A percentile compares a stretch with the other conserved stretches of the same genome.
Evolutionary conservation across 2,329 filamentous ascomycete species (phyloP).

Genomic region (Boeremia lycopersici): DNA sequence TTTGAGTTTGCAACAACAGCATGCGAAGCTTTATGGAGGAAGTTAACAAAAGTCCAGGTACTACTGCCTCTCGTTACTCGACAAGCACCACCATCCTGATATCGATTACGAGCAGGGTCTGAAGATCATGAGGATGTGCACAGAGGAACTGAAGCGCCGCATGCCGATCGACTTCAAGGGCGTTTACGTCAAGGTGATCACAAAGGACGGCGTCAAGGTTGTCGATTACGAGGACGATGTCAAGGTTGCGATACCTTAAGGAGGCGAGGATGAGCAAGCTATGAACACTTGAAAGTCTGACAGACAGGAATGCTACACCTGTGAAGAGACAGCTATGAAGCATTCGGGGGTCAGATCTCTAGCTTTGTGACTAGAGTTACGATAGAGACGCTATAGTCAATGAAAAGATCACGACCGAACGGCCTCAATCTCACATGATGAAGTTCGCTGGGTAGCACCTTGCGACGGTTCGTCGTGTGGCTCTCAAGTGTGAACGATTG

Average conservation of each 20-base stretch:
- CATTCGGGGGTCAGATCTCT: background rate
- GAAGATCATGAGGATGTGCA: constrained; percentile 92
- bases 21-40: background rate
- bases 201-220: constrained; percentile 88
- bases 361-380: constrained; percentile 10
- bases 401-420: constrained; percentile 11
- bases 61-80: constrained; percentile 96
- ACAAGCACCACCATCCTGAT: constrained; percentile 98
- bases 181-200: constrained; percentile 89
- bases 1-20: background rate
- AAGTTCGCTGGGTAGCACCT: too few species aligned
- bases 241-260: constrained; percentile 66
- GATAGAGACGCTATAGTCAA: constrained; percentile 17
- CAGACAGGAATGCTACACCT: constrained; percentile 15
- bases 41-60: constrained; percentile 62
- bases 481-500: too few species aligned
- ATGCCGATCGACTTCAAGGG: constrained; percentile 99
- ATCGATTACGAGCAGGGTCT: constrained; percentile 88
- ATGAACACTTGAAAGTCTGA: constrained; percentile 2
- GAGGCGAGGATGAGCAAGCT: background rate
- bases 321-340: background rate
- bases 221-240: constrained; percentile 85
- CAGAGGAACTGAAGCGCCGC: constrained; percentile 93
- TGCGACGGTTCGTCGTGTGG: background rate
- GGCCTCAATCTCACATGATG: background rate